Base-by-base conservation (phyloP, 768 basidiomycete genomes). In the Pulveroboletus sp. region DNA sequence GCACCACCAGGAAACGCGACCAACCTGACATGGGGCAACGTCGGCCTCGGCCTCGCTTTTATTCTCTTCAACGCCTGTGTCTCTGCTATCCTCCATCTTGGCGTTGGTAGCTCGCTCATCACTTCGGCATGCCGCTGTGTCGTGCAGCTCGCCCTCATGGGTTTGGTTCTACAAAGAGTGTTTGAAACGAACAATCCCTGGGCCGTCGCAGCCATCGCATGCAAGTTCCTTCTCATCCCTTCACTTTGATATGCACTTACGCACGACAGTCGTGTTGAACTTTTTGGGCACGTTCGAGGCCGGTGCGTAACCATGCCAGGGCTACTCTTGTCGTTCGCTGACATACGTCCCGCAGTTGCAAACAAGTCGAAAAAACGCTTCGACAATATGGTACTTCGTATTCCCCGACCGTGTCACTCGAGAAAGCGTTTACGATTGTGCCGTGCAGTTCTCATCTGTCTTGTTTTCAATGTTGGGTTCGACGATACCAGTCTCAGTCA, bases 291-390 rank as follows among this genome's bases (percentile, higher is more conserved):
- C 91, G 0, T 72, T 83, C 39, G 91, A 93, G 56, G 82, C 81
- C 13, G 87, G 87, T 84, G 51, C 49, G 77, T 69, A 26, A 1
- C 38, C 43, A 12, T 41, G 5, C 7, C 29, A 6, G 36, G n/a
- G 19, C 17, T 11, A 43, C 12, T 41, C 24, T 46, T 14, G 3
- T 19, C 13, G 6, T 6, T 16, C 27, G 32, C 14, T 52, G 35
- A 49, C 13, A 19, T n/a, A 22, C 22, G 6, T 14, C 26, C 16
- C 19, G 24, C 45, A 88, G 88, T 90, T 12, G 75, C 85, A 36
- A 89, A 92, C 71, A 92, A 89, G 64, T 80, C 86, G 5, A 82
- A 84, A 58, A 77, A 81, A 49, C 73, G 91, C 19, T 89, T 83
- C 61, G 60, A 75, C 17, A 68, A 86, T 49, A 93, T 94, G 88